A percentile compares a stretch with the other conserved stretches of the same genome.
phyloP scores from a whole-genome alignment of 805 yeast genomes.

The Ogataea henricii region DNA sequence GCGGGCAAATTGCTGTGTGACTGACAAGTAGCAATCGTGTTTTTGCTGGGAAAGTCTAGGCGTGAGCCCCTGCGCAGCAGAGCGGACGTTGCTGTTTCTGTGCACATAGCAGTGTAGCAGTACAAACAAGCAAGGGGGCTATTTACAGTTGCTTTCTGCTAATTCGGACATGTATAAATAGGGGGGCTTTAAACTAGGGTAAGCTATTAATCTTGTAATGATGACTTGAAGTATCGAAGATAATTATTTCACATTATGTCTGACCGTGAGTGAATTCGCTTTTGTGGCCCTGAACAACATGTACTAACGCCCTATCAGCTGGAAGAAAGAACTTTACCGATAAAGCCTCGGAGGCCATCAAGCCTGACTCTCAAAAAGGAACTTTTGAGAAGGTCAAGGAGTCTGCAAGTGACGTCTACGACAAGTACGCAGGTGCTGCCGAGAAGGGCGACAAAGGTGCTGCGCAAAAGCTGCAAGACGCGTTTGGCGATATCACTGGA shows the following conservation, averaged over 20 bases:
- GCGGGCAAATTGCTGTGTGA: not conserved
- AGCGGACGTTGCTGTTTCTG: too few species aligned
- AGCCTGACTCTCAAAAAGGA: slow-evolving; percentile 72
- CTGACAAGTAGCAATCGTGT: slow-evolving; percentile 2
- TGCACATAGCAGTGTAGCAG: too few species aligned
- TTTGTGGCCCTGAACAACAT: too few species aligned
- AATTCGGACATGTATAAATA: not conserved
- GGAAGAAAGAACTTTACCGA: slow-evolving; percentile 79
- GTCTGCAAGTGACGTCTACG: slow-evolving; percentile 63
- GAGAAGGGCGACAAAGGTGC: slow-evolving; percentile 71
- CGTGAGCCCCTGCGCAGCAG: too few species aligned
- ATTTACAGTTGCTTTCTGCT: not conserved
- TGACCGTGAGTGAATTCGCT: slow-evolving; percentile 21
- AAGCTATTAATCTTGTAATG: too few species aligned
- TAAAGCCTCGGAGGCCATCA: slow-evolving; percentile 64
- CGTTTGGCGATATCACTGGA: slow-evolving; percentile 54
- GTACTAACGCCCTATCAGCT: slow-evolving; percentile 23
- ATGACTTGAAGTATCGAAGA: too few species aligned
- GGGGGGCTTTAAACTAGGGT: not conserved
- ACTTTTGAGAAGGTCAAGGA: slow-evolving; percentile 71
- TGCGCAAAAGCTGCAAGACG: slow-evolving; percentile 68
- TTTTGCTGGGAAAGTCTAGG: not conserved
- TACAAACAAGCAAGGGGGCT: too few species aligned
- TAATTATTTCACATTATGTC: slow-evolving; percentile 20
- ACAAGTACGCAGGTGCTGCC: slow-evolving; percentile 57